phyloP scores from a whole-genome alignment of 2,329 filamentous ascomycete species.

The Aspergillus tubingensis region DNA sequence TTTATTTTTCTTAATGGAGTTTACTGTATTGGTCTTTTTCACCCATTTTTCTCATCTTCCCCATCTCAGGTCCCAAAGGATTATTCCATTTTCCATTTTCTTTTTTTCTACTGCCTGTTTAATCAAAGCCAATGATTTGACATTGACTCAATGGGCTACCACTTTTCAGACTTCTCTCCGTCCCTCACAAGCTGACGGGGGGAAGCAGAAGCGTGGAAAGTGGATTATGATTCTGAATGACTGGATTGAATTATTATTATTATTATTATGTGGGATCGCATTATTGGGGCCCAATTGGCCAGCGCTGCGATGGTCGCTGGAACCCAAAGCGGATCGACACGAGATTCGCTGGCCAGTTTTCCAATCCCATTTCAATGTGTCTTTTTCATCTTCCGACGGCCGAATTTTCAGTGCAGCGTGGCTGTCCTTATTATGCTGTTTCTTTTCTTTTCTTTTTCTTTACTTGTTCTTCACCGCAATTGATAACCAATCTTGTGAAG shows the following conservation, averaged over 20 bases:
- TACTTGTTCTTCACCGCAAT: background rate
- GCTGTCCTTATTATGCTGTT: background rate
- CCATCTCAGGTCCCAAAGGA: too few species aligned
- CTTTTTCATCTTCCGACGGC: background rate
- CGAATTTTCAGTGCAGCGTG: background rate
- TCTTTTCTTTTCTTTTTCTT: background rate
- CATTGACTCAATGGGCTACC: background rate
- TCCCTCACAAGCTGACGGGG: too few species aligned
- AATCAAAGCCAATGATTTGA: background rate
- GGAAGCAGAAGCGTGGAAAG: too few species aligned
- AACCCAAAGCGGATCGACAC: slow-evolving; percentile 17
- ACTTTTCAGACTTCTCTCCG: too few species aligned
- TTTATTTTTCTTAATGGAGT: slow-evolving; percentile 9
- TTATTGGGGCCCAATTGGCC: slow-evolving; percentile 18
- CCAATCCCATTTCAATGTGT: background rate
- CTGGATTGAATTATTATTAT: slow-evolving; percentile 3
- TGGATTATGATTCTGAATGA: background rate
- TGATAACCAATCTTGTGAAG: background rate
- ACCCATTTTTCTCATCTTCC: background rate
- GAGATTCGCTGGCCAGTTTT: slow-evolving; percentile 11
- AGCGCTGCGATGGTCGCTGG: slow-evolving; percentile 9
- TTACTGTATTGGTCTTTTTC: background rate
- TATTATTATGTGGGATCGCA: slow-evolving; percentile 5
- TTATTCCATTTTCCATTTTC: background rate
- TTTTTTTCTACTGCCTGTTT: background rate